phyloP scores from a whole-genome alignment of 2,329 filamentous ascomycete genomes.

The Microcyclospora pomicola region DNA sequence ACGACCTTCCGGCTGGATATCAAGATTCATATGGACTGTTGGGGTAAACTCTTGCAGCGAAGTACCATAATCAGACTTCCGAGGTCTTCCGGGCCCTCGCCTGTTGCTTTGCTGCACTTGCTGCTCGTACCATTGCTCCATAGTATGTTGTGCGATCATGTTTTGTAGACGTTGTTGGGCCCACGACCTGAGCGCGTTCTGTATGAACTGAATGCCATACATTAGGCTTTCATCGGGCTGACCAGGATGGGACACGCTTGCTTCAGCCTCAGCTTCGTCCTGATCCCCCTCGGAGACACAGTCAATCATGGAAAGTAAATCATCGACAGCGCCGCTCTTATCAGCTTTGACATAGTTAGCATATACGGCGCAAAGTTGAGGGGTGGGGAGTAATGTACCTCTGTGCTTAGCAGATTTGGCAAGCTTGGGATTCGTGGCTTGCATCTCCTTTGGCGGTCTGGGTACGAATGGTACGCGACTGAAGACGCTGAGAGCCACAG shows the following conservation, averaged over 20 bases:
- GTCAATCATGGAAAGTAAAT: conserved; percentile 15
- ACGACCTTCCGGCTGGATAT: conserved; percentile 17
- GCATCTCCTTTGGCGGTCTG: not conserved
- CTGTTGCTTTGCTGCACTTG: not conserved
- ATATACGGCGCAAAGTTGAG: too few species aligned
- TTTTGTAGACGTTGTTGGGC: conserved; percentile 12
- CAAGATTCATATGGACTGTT: conserved; percentile 13
- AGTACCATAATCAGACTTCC: conserved; percentile 1
- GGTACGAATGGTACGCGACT: conserved; percentile 12
- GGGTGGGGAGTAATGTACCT: too few species aligned
- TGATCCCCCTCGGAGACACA: conserved; percentile 11
- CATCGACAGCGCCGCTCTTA: conserved; percentile 6
- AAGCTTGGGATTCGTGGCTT: too few species aligned
- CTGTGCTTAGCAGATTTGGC: too few species aligned
- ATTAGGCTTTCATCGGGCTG: conserved; percentile 14
- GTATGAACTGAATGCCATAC: conserved; percentile 22
- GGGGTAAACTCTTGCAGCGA: not conserved
- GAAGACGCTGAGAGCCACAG: conserved; percentile 14
- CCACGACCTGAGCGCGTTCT: conserved; percentile 22
- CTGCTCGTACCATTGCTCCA: not conserved
- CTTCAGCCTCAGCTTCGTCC: conserved; percentile 4
- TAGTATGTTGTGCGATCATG: too few species aligned
- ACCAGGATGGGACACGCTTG: conserved; percentile 7
- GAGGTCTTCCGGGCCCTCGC: not conserved
- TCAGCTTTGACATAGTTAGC: too few species aligned